phyloP scores from a whole-genome alignment of 2,329 filamentous ascomycete species.

The Zasmidium citrigriseum region DNA sequence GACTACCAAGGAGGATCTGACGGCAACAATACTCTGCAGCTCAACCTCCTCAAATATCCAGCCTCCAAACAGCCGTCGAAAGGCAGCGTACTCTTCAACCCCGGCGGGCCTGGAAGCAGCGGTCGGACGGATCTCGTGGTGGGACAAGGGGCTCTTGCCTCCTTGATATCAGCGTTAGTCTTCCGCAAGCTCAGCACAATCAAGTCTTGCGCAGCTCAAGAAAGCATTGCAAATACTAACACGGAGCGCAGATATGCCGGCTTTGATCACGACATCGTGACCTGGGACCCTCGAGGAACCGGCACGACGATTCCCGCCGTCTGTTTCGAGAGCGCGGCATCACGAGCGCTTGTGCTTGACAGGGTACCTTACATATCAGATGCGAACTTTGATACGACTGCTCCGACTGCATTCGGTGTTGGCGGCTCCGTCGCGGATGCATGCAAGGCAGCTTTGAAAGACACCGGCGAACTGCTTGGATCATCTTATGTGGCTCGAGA shows the following conservation, averaged over 20 bases:
- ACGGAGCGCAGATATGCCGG: not conserved
- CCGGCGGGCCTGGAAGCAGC: conserved; percentile 18
- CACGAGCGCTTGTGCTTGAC: not conserved
- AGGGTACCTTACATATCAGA: too few species aligned
- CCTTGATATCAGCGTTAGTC: too few species aligned
- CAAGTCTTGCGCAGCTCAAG: too few species aligned
- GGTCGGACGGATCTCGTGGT: not conserved
- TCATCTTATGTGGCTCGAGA: conserved; percentile 8
- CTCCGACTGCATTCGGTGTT: not conserved
- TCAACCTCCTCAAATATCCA: conserved; percentile 38
- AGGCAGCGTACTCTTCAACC: conserved; percentile 44
- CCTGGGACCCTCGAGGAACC: not conserved
- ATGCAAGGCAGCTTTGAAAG: not conserved
- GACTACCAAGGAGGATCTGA: conserved; percentile 35
- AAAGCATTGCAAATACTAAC: too few species aligned
- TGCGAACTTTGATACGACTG: not conserved
- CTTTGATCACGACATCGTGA: not conserved
- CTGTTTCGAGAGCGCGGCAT: not conserved
- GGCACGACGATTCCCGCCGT: not conserved
- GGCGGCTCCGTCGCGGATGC: not conserved
- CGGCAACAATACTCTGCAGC: conserved; percentile 31
- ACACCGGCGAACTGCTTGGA: not conserved
- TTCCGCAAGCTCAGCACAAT: too few species aligned
- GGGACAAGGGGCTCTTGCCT: too few species aligned
- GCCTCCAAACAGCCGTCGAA: conserved; percentile 34